Conservation (phyloP, 257 asterid genomes). For the Nicotiana sylvestris region DNA sequence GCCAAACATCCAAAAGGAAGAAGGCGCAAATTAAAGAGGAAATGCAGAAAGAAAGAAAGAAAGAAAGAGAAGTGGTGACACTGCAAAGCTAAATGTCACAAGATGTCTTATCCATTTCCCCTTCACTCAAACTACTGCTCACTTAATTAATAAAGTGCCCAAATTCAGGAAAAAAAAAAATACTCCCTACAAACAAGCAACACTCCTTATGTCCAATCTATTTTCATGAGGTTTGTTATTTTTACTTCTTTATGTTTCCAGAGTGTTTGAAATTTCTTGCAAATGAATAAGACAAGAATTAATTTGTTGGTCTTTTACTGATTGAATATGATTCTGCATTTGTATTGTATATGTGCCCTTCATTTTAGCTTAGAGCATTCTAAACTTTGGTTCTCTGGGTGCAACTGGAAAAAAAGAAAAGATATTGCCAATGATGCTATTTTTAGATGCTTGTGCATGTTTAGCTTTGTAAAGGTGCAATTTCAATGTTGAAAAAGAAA, state of each 20-base stretch:
- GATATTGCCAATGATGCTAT: neutral
- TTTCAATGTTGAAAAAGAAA: neutral
- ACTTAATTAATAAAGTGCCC: neutral
- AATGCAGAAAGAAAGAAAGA: no score
- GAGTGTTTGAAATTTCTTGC: neutral
- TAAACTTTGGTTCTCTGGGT: neutral
- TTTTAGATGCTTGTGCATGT: neutral
- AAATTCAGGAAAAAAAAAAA: neutral
- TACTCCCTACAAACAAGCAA: no score
- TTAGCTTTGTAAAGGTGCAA: neutral
- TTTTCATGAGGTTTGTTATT: constrained; percentile 6
- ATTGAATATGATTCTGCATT: neutral
- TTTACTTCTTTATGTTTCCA: neutral
- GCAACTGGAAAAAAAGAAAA: neutral
- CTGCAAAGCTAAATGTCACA: constrained; percentile 38
- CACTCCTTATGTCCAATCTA: neutral
- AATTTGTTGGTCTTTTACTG: neutral
- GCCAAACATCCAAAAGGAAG: no score
- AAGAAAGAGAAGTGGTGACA: constrained; percentile 11
- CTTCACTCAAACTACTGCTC: neutral
- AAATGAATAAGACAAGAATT: neutral
- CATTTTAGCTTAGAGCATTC: neutral
- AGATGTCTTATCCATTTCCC: constrained; percentile 36
- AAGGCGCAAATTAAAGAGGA: no score
- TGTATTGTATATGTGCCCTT: neutral